Conservation (phyloP, 768 basidiomycete species). For the Leccinum subgranulosum region DNA sequence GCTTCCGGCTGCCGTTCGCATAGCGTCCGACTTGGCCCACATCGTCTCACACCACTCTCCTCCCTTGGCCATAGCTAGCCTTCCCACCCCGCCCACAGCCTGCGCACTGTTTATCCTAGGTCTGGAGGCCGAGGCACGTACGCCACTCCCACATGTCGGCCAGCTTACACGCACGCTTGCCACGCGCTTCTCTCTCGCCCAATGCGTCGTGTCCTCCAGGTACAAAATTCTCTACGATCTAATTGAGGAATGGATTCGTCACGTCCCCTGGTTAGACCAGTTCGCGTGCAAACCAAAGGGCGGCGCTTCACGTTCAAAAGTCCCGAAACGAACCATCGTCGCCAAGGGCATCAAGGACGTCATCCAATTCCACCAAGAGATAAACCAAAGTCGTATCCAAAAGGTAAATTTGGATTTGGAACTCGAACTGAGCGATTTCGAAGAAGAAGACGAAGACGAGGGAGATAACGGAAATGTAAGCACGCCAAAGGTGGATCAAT, state of each 20-base stretch:
- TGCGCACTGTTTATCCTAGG: constrained; percentile 69
- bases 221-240: constrained; percentile 66
- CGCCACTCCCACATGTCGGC: constrained; percentile 49
- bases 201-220: constrained; percentile 59
- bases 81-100: constrained; percentile 49
- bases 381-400: constrained; percentile 45
- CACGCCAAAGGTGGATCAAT: not conserved
- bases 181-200: constrained; percentile 45
- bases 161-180: constrained; percentile 60
- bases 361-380: constrained; percentile 62
- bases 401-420: constrained; percentile 41
- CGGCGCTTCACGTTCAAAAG: constrained; percentile 50
- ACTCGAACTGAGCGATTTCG: constrained; percentile 28
- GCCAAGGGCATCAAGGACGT: constrained; percentile 69
- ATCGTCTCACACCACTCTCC: constrained; percentile 39
- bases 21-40: constrained; percentile 46
- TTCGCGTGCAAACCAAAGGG: constrained; percentile 37
- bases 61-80: constrained; percentile 38
- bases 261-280: constrained; percentile 73
- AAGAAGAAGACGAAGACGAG: constrained; percentile 33
- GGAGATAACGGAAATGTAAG: constrained; percentile 16
- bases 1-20: constrained; percentile 37
- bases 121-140: constrained; percentile 62
- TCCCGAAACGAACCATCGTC: constrained; percentile 60
- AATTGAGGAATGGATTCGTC: constrained; percentile 54